Percentiles rank a stretch among this genome's conserved stretches.
Conservation (phyloP, 108 stramenopile species). For the Discostella stelligeroides region DNA sequence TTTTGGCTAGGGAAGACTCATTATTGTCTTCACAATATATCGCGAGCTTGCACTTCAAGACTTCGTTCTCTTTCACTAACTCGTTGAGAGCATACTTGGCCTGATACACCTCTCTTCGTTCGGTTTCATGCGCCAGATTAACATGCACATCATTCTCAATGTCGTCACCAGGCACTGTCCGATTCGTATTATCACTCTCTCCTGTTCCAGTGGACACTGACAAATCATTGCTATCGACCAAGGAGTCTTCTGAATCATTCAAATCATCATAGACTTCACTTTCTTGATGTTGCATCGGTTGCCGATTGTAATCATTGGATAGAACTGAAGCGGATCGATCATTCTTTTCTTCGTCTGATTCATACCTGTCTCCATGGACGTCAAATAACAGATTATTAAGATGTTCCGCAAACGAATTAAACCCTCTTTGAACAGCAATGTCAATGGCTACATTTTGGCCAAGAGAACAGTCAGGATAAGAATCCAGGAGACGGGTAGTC, state of each 20-base stretch:
- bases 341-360: constrained; percentile 7
- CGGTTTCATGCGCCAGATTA: no score
- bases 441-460: constrained; percentile 14
- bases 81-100: constrained; percentile 34
- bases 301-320: not conserved
- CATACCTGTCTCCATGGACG: not conserved
- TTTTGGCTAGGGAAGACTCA: constrained; percentile 14
- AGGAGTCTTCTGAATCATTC: not conserved
- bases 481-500: not conserved
- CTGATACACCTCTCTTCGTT: constrained; percentile 28
- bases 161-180: no score
- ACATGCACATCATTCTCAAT: not conserved
- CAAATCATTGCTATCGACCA: constrained; percentile 5
- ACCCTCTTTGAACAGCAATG: constrained; percentile 21
- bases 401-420: constrained; percentile 22
- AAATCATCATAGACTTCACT: constrained; percentile 5
- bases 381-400: constrained; percentile 4
- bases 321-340: not conserved
- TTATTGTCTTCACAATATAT: constrained; percentile 13
- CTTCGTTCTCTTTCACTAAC: constrained; percentile 20
- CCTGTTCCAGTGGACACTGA: not conserved
- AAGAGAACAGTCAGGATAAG: not conserved
- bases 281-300: not conserved
- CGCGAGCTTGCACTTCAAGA: constrained; percentile 15
- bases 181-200: not conserved